phyloP scores from a whole-genome alignment of 1,284 basidiomycete genomes.

The Bothia castanella region DNA sequence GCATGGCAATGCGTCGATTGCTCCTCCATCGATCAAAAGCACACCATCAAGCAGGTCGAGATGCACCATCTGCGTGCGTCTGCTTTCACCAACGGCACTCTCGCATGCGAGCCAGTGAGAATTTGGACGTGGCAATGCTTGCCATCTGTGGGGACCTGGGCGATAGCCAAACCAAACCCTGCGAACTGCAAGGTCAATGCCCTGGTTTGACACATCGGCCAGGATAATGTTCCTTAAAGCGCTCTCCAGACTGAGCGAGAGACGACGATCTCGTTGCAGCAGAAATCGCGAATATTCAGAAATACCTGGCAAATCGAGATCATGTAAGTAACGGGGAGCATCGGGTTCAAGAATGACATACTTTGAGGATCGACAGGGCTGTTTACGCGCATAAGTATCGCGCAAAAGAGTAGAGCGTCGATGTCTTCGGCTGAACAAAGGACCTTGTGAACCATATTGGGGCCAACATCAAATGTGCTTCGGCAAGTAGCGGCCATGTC shows the following conservation, averaged over 20 bases:
- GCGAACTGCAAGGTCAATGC: constrained; percentile 36
- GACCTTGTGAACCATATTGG: constrained; percentile 11
- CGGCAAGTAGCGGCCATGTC: constrained; percentile 38
- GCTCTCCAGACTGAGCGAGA: constrained; percentile 28
- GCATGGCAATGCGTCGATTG: constrained; percentile 36
- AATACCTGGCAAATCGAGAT: constrained; percentile 14
- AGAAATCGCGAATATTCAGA: constrained; percentile 1
- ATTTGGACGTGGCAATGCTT: background rate
- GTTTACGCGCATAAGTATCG: constrained; percentile 24
- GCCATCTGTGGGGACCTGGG: background rate
- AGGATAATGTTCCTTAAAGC: constrained; percentile 12
- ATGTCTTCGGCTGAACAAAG: constrained; percentile 26
- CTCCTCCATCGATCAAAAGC: constrained; percentile 29
- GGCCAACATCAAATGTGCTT: constrained; percentile 39
- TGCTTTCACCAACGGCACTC: background rate
- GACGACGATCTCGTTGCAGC: constrained; percentile 21
- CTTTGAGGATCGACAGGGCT: background rate
- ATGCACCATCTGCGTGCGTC: background rate
- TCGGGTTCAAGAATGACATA: background rate
- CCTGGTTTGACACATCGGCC: constrained; percentile 3
- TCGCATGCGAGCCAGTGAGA: background rate
- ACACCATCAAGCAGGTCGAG: constrained; percentile 1
- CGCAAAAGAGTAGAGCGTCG: constrained; percentile 34
- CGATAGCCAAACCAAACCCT: constrained; percentile 29
- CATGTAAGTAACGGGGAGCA: background rate